Evolutionary conservation across 2,329 filamentous ascomycete genomes (phyloP).

Genomic region (Fusarium brachygibbosum): DNA sequence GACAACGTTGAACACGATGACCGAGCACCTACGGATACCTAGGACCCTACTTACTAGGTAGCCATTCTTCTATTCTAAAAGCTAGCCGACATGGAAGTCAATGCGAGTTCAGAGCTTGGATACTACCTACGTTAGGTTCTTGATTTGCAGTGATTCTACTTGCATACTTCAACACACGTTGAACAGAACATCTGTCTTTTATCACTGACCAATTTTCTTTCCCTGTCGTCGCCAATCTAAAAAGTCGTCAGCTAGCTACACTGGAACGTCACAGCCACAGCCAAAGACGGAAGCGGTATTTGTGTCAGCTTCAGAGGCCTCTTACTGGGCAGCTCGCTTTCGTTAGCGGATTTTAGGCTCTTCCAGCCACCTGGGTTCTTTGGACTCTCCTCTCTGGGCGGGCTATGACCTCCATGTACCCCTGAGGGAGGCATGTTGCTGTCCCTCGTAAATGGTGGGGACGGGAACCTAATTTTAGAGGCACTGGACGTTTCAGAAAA

Average conservation of each 20-base stretch:
- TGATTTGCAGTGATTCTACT: background rate
- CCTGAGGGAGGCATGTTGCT: constrained; percentile 25
- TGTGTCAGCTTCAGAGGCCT: constrained; percentile 39
- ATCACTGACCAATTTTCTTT: background rate
- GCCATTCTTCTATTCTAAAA: constrained; percentile 3
- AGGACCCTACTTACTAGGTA: too few relatives aligned
- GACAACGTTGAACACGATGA: constrained; percentile 19
- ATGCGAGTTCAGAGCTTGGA: too few relatives aligned
- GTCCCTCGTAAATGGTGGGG: constrained; percentile 35
- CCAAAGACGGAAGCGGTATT: constrained; percentile 29
- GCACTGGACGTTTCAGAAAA: constrained; percentile 37
- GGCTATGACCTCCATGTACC: constrained; percentile 4
- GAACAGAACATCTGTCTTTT: too few relatives aligned
- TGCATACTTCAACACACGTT: background rate
- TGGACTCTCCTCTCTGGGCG: background rate
- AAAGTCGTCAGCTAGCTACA: constrained; percentile 13
- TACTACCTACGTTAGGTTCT: too few relatives aligned
- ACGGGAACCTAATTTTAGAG: constrained; percentile 39
- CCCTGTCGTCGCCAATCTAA: constrained; percentile 41
- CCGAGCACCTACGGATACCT: background rate
- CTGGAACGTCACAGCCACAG: constrained; percentile 30
- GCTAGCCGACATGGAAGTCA: background rate
- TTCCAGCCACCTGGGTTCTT: constrained; percentile 23
- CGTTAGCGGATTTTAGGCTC: constrained; percentile 24
- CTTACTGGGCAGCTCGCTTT: constrained; percentile 29